Percentiles rank a stretch among this genome's conserved stretches.
Evolutionary conservation across 768 basidiomycete genomes (phyloP).

Genomic region (Cystobasidium tubakii): DNA sequence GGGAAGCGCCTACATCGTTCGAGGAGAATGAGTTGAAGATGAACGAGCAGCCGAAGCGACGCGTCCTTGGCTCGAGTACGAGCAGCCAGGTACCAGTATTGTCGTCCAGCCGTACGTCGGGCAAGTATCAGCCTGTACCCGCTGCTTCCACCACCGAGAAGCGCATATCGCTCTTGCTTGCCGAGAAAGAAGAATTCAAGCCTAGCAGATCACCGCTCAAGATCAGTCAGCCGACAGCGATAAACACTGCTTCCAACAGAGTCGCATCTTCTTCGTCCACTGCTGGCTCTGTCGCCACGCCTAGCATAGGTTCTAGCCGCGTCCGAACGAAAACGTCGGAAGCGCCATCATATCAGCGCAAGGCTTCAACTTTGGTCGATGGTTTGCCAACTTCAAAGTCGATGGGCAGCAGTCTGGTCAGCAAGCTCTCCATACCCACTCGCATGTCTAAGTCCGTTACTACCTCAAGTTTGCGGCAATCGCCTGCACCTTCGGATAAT

Average conservation of each 20-base stretch:
- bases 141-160: constrained; percentile 1
- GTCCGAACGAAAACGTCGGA: constrained; percentile 57
- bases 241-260: background rate
- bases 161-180: constrained; percentile 3
- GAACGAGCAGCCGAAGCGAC: background rate
- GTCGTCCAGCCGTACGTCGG: constrained; percentile 2
- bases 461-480: constrained; percentile 52
- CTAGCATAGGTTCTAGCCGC: constrained; percentile 56
- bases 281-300: constrained; percentile 37
- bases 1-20: constrained; percentile 67
- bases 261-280: background rate
- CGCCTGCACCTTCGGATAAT: constrained; percentile 59
- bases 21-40: background rate
- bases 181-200: constrained; percentile 17
- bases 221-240: background rate
- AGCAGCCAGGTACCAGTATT: background rate
- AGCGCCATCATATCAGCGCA: constrained; percentile 34
- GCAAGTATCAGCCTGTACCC: background rate
- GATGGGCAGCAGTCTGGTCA: constrained; percentile 49
- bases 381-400: constrained; percentile 39
- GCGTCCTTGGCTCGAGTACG: constrained; percentile 37
- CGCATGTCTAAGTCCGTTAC: constrained; percentile 49
- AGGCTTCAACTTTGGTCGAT: constrained; percentile 14
- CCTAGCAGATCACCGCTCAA: background rate
- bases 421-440: constrained; percentile 57